Conservation (phyloP, 179 eudicot genomes). For the Corrigiola litoralis region DNA sequence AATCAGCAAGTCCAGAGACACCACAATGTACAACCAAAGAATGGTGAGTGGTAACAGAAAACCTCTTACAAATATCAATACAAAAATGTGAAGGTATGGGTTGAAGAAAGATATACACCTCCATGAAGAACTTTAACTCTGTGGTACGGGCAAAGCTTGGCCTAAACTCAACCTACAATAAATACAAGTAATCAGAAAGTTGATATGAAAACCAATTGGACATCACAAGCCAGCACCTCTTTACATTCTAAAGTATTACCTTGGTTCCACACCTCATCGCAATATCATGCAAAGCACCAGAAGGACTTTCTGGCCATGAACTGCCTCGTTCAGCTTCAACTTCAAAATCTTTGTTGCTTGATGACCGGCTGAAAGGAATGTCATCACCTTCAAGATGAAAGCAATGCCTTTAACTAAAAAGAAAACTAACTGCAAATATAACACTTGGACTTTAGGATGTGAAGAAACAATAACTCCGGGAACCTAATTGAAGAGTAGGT, state of each 20-base stretch:
- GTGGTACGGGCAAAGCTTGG: conserved; percentile 41
- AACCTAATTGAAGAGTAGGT: no score
- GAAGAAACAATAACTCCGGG: conserved; percentile 1
- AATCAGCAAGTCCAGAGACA: no score
- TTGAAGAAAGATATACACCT: conserved; percentile 37
- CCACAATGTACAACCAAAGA: no score
- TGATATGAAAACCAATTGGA: background rate
- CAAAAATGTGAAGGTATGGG: background rate
- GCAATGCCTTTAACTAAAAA: background rate
- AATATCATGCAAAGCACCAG: conserved; percentile 73
- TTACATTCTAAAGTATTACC: conserved; percentile 38
- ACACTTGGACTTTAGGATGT: background rate
- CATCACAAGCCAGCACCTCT: background rate
- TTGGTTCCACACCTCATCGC: conserved; percentile 80
- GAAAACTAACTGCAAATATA: background rate
- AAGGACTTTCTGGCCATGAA: conserved; percentile 47
- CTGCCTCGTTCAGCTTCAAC: conserved; percentile 46
- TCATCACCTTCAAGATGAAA: conserved; percentile 51
- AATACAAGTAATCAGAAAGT: background rate
- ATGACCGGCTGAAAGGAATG: conserved; percentile 41
- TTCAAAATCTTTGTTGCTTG: conserved; percentile 58
- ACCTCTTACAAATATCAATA: background rate
- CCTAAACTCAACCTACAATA: conserved; percentile 72
- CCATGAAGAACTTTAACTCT: conserved; percentile 64
- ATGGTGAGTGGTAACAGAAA: no score